Conservation (phyloP, 345 rosid genomes). For the Rhizophora apiculata region DNA sequence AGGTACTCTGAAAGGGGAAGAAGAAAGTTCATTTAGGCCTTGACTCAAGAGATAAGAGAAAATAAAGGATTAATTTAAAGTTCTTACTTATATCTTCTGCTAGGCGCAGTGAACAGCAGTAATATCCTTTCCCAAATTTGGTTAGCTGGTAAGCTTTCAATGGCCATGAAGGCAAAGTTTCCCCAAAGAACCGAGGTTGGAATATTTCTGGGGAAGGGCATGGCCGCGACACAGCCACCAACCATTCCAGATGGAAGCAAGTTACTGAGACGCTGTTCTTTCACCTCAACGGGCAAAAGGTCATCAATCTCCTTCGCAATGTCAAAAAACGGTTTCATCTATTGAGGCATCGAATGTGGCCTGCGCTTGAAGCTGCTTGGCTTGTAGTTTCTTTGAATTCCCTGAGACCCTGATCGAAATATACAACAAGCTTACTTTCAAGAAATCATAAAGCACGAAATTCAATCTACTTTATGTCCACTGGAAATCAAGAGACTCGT, state of each 20-base stretch:
- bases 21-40: neutral
- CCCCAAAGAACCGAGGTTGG: conserved; percentile 39
- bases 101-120: conserved; percentile 34
- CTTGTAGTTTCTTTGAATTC: conserved; percentile 32
- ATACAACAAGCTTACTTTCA: conserved; percentile 1
- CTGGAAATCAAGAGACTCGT: neutral
- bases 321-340: conserved; percentile 32
- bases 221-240: conserved; percentile 34
- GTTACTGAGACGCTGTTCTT: conserved; percentile 32
- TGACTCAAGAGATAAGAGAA: neutral
- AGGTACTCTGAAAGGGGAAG: conserved; percentile 22
- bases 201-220: conserved; percentile 34
- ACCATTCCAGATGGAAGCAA: conserved; percentile 28
- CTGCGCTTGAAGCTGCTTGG: conserved; percentile 30
- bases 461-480: neutral
- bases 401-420: conserved; percentile 21
- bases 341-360: conserved; percentile 31
- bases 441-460: too few species aligned
- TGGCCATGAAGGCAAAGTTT: conserved; percentile 36
- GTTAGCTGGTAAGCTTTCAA: conserved; percentile 33
- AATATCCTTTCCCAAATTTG: conserved; percentile 34
- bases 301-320: conserved; percentile 35
- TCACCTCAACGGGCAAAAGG: conserved; percentile 30
- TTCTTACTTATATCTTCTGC: conserved; percentile 31
- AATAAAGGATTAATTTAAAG: neutral